phyloP scores from a whole-genome alignment of 2,329 filamentous ascomycete species.

The Aspergillus sp. region DNA sequence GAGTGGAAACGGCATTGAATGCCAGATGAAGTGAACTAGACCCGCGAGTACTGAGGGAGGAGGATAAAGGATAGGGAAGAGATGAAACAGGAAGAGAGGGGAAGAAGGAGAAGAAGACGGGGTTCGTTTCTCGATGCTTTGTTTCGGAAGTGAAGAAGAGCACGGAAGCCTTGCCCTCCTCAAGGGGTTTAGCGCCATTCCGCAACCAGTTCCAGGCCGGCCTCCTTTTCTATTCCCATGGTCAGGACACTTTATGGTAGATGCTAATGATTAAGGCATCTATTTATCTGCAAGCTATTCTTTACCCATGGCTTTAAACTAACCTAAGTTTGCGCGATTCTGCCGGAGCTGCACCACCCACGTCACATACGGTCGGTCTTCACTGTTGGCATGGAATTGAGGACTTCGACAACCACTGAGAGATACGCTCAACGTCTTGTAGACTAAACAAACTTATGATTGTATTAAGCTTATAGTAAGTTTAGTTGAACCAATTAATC shows the following conservation, averaged over 20 bases:
- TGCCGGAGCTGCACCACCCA: too few relatives aligned
- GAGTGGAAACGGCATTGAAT: conserved; percentile 13
- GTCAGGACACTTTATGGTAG: neutral
- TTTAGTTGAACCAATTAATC: too few relatives aligned
- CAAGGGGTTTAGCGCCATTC: conserved; percentile 2
- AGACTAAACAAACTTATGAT: too few relatives aligned
- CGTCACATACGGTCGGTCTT: too few relatives aligned
- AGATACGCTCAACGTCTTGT: too few relatives aligned
- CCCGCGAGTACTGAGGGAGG: neutral
- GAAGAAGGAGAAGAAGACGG: conserved; percentile 1
- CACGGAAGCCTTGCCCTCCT: neutral
- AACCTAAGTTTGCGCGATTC: too few relatives aligned
- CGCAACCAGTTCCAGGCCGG: neutral
- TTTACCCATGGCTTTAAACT: neutral
- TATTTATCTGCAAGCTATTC: neutral
- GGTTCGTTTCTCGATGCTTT: neutral
- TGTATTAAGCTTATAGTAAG: too few relatives aligned
- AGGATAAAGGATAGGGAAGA: too few relatives aligned
- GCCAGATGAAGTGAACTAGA: neutral
- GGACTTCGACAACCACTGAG: too few relatives aligned
- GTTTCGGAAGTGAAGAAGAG: neutral
- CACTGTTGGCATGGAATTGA: too few relatives aligned
- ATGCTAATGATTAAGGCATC: neutral
- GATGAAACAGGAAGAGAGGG: neutral
- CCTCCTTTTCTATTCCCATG: neutral